Evolutionary conservation across 352 stramenopile species (phyloP).

Genomic region (Pelagophyceae sp.): DNA sequence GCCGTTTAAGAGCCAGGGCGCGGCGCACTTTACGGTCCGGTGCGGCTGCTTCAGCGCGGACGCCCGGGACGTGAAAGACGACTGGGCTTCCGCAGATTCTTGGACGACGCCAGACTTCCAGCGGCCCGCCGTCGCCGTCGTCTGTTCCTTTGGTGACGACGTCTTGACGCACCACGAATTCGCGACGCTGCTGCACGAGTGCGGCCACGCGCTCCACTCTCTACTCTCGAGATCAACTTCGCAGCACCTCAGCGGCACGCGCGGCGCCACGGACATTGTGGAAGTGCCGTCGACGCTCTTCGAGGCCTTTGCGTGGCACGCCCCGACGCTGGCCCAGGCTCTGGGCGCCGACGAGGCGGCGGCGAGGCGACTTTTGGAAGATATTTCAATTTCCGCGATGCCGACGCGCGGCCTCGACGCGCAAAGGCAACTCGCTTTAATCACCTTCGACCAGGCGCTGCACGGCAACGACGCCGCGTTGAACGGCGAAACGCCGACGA

Average conservation of each 20-base stretch:
- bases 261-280: constrained; percentile 84
- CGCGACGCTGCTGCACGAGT: constrained; percentile 96
- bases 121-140: constrained; percentile 83
- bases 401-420: background rate
- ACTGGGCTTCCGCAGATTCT: background rate
- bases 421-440: background rate
- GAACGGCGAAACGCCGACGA: no score
- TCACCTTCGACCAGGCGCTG: background rate
- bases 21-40: constrained; percentile 88
- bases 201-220: constrained; percentile 93
- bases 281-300: constrained; percentile 89
- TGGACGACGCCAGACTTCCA: constrained; percentile 58
- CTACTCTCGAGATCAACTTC: constrained; percentile 87
- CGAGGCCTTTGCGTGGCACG: constrained; percentile 89
- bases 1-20: constrained; percentile 57
- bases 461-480: no score
- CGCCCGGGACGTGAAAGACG: background rate
- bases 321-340: background rate
- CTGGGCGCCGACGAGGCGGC: background rate
- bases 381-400: no score
- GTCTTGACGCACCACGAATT: constrained; percentile 77
- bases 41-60: constrained; percentile 43
- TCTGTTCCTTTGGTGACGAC: constrained; percentile 49
- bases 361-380: background rate
- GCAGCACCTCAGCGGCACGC: constrained; percentile 90